These are phyloP conservation scores for Babesia bigemina DNA, from an alignment of 169 alveolate species.

Conservation along the genomic window DNA sequence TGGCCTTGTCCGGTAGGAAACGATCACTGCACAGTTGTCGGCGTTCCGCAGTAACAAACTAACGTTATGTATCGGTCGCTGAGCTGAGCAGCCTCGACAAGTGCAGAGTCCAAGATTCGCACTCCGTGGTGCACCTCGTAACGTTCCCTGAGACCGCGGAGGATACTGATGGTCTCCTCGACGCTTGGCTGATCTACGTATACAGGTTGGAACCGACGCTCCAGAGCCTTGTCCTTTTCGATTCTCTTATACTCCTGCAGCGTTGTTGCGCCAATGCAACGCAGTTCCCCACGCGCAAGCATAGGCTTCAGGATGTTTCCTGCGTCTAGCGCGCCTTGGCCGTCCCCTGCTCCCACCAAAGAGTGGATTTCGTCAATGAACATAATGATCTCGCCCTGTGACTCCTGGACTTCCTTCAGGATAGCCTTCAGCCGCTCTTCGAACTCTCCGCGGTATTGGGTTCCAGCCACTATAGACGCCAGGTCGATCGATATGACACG, in stretches of 20 bases:
- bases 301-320: slow-evolving; percentile 87
- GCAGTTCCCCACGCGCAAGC: slow-evolving; percentile 87
- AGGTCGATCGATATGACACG: slow-evolving; percentile 81
- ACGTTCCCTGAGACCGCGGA: slow-evolving; percentile 85
- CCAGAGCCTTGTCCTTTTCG: slow-evolving; percentile 89
- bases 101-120: slow-evolving; percentile 84
- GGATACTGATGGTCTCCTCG: slow-evolving; percentile 82
- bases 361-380: slow-evolving; percentile 89
- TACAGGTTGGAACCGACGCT: slow-evolving; percentile 89
- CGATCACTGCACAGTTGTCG: slow-evolving; percentile 65
- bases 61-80: slow-evolving; percentile 78
- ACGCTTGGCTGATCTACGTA: slow-evolving; percentile 84
- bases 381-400: slow-evolving; percentile 87
- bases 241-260: slow-evolving; percentile 85
- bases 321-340: slow-evolving; percentile 89
- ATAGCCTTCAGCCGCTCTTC: slow-evolving; percentile 87
- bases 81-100: slow-evolving; percentile 85
- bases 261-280: slow-evolving; percentile 90
- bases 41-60: background rate
- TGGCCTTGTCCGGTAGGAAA: slow-evolving; percentile 85
- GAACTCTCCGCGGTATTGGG: slow-evolving; percentile 90
- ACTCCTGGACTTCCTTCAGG: slow-evolving; percentile 84
- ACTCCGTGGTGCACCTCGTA: slow-evolving; percentile 89
- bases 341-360: slow-evolving; percentile 90
- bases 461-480: slow-evolving; percentile 84